Conservation (phyloP, 2,329 filamentous ascomycete species). For the Dactylellina cionopaga region DNA sequence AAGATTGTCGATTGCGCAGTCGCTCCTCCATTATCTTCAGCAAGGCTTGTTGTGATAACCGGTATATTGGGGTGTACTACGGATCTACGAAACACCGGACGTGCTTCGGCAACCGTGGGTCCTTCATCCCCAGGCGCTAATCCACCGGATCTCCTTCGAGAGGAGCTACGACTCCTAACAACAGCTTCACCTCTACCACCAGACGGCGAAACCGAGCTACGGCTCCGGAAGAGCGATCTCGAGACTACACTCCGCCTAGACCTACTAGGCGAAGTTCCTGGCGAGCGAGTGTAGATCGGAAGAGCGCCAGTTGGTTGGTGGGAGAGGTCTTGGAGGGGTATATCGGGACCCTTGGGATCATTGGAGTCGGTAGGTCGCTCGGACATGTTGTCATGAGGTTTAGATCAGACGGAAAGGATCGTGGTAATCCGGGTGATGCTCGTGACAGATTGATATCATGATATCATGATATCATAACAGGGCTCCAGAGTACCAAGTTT, state of each 20-base stretch:
- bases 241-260: slow-evolving; percentile 40
- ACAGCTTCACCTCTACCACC: slow-evolving; percentile 16
- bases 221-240: slow-evolving; percentile 42
- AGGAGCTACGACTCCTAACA: slow-evolving; percentile 36
- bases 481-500: too few species aligned
- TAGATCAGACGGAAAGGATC: slow-evolving; percentile 33
- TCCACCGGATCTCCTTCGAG: slow-evolving; percentile 22
- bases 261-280: slow-evolving; percentile 43
- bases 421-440: slow-evolving; percentile 29
- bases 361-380: slow-evolving; percentile 46
- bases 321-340: slow-evolving; percentile 53
- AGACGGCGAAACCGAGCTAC: slow-evolving; percentile 45
- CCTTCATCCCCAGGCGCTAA: slow-evolving; percentile 25
- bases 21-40: slow-evolving; percentile 15
- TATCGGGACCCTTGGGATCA: slow-evolving; percentile 38
- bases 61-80: slow-evolving; percentile 40
- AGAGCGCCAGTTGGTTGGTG: slow-evolving; percentile 27
- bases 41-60: slow-evolving; percentile 43
- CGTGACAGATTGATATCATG: slow-evolving; percentile 39
- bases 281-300: slow-evolving; percentile 18
- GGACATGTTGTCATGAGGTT: slow-evolving; percentile 53
- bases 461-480: too few species aligned
- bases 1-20: slow-evolving; percentile 37
- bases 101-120: slow-evolving; percentile 36
- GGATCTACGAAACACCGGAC: slow-evolving; percentile 40